Conservation (phyloP, 176 grass and related monocot genomes). For the Urochloa ruziziensis region DNA sequence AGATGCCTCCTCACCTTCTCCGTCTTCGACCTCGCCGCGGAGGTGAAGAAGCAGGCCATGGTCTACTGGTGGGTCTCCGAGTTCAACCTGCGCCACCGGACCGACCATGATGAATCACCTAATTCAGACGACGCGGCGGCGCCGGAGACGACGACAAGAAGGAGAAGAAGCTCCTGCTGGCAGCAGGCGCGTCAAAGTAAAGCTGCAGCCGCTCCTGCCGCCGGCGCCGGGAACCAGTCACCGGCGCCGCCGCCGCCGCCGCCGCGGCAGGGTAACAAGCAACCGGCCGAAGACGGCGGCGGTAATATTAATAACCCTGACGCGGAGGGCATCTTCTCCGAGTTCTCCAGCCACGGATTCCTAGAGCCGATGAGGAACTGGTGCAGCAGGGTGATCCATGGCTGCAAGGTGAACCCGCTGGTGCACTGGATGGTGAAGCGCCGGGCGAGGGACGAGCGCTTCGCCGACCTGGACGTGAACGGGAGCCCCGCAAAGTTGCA, state of each 20-base stretch:
- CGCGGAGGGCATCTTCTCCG: not conserved
- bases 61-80: constrained; percentile 44
- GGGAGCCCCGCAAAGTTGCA: not conserved
- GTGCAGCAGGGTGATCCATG: constrained; percentile 36
- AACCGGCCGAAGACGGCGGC: not conserved
- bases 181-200: not conserved
- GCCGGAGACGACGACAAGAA: not conserved
- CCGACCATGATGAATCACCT: not conserved
- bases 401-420: constrained; percentile 48
- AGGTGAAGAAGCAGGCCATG: constrained; percentile 48
- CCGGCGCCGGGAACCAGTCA: not conserved
- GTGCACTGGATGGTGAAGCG: constrained; percentile 60
- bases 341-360: constrained; percentile 20
- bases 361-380: constrained; percentile 37
- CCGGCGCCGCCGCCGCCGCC: not conserved
- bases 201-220: not conserved
- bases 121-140: too few relatives aligned
- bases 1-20: constrained; percentile 47
- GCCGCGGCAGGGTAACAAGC: not conserved
- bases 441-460: not conserved
- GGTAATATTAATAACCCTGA: not conserved
- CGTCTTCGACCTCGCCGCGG: constrained; percentile 25
- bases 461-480: not conserved
- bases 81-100: not conserved
- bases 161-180: not conserved